phyloP scores from a whole-genome alignment of 1,284 basidiomycete genomes.

The Irpex sp. region DNA sequence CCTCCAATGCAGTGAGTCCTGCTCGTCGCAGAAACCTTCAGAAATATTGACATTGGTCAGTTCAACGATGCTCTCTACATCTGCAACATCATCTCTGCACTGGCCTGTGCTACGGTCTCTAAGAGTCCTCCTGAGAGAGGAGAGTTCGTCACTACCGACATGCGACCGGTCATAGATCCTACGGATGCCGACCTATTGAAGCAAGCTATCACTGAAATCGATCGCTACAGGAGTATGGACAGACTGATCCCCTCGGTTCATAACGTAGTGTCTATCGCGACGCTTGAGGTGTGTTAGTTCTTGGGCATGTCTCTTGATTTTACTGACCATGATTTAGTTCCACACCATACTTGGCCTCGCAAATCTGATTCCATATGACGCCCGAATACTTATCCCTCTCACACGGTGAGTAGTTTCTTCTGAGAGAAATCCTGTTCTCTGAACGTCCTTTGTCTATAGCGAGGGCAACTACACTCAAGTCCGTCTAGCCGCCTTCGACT shows the following conservation, averaged over 20 bases:
- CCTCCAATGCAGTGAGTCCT: conserved; percentile 74
- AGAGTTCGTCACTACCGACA: conserved; percentile 66
- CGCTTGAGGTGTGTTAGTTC: conserved; percentile 67
- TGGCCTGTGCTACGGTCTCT: conserved; percentile 77
- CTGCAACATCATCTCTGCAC: conserved; percentile 80
- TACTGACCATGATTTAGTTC: conserved; percentile 47
- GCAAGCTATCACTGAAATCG: conserved; percentile 76
- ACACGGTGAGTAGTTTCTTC: conserved; percentile 62
- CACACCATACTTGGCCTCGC: conserved; percentile 79
- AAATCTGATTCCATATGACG: conserved; percentile 79
- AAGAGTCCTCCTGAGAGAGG: conserved; percentile 72
- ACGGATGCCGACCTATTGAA: conserved; percentile 69
- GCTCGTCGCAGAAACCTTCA: conserved; percentile 1
- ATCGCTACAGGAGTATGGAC: conserved; percentile 93
- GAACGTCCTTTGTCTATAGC: conserved; percentile 35
- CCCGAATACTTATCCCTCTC: conserved; percentile 81
- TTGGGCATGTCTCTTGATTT: conserved; percentile 4
- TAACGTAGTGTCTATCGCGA: conserved; percentile 90
- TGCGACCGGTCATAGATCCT: conserved; percentile 56
- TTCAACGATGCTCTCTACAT: conserved; percentile 93
- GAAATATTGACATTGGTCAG: conserved; percentile 34
- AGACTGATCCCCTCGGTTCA: conserved; percentile 92
- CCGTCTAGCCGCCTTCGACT: conserved; percentile 90
- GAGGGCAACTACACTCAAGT: conserved; percentile 94
- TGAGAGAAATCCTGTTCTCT: neutral